Base-by-base conservation (phyloP, 1,284 basidiomycete species). In the Schizopora paradoxa region DNA sequence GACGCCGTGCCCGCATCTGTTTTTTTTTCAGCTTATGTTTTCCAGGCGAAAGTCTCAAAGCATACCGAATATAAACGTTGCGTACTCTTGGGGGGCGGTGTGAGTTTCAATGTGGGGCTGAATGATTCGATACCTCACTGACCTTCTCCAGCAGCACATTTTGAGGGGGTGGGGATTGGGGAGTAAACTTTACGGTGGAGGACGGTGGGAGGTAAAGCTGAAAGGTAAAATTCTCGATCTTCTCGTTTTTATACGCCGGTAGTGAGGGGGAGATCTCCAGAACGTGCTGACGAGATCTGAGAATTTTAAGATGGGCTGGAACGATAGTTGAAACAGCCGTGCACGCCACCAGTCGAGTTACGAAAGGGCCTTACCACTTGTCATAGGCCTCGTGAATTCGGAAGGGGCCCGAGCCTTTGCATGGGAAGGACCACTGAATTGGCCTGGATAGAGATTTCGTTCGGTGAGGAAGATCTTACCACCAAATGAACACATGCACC, bases 61-160 rank as follows among this genome's bases (percentile, higher is more conserved):
- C 37, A 10, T 48, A 51, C 49, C 21, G 43, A 5, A 21, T 37
- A 36, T 51, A 51, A 16, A 40, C 29, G 22, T 51, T 43, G 8
- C 49, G 41, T n/a, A 51, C 49, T 38, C 49, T 51, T 10, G 14
- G 8, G 28, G 10, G n/a, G n/a, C n/a, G n/a, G 18, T 16, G 31
- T 10, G 6, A 23, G 22, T 14, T 35, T 22, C 16, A 23, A 25
- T 21, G n/a, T 2, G 33, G 31, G 27, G 22, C 34, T n/a, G 18
- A 8, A 41, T 41, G 19, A 28, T 41, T 10, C 16, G 23, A 11
- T 11, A 28, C 13, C n/a, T 21, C 8, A 51, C 49, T 16, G 18
- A 51, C 49, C 41, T 37, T 43, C 49, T 37, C 49, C 49, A 51
- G 41, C 21, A 47, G 31, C 49, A 51, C 49, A 51, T 51, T 31